phyloP scores from a whole-genome alignment of 2,329 filamentous ascomycete species.

The Trichoderma oligosporum region DNA sequence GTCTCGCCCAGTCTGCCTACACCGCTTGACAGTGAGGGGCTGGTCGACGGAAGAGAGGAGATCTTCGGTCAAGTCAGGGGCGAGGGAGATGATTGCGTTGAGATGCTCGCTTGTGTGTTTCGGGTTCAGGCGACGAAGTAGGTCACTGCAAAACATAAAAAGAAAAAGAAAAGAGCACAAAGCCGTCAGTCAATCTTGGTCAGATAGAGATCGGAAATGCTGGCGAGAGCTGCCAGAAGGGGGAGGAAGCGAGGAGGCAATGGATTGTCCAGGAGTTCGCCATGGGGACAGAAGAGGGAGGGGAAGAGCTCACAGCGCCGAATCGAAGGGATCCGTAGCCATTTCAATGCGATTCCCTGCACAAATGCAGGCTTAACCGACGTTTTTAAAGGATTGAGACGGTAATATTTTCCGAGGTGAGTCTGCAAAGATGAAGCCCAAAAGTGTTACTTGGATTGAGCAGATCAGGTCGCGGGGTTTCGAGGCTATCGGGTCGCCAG shows the following conservation, averaged over 20 bases:
- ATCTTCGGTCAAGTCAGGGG: slow-evolving; percentile 91
- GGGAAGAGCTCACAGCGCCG: slow-evolving; percentile 61
- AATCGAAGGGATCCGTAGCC: slow-evolving; percentile 66
- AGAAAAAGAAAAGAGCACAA: background rate
- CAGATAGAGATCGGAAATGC: background rate
- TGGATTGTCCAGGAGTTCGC: background rate
- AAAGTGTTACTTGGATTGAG: background rate
- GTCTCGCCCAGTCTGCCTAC: slow-evolving; percentile 84
- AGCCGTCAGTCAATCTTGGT: background rate
- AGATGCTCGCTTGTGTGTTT: slow-evolving; percentile 88
- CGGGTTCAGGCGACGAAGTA: slow-evolving; percentile 94
- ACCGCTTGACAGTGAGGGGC: slow-evolving; percentile 80
- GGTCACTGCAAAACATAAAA: slow-evolving; percentile 60
- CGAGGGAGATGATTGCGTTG: slow-evolving; percentile 79
- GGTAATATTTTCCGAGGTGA: background rate
- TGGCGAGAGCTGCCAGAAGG: background rate
- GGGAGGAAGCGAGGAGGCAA: background rate
- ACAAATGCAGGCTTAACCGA: background rate
- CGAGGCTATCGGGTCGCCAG: slow-evolving; percentile 7
- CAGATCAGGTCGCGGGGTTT: slow-evolving; percentile 9
- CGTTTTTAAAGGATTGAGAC: background rate
- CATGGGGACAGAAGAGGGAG: background rate
- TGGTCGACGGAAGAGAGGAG: slow-evolving; percentile 97
- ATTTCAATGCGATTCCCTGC: background rate
- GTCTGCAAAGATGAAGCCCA: slow-evolving; percentile 1